phyloP scores from a whole-genome alignment of 2,329 filamentous ascomycete genomes.

The Fusarium heterosporum region DNA sequence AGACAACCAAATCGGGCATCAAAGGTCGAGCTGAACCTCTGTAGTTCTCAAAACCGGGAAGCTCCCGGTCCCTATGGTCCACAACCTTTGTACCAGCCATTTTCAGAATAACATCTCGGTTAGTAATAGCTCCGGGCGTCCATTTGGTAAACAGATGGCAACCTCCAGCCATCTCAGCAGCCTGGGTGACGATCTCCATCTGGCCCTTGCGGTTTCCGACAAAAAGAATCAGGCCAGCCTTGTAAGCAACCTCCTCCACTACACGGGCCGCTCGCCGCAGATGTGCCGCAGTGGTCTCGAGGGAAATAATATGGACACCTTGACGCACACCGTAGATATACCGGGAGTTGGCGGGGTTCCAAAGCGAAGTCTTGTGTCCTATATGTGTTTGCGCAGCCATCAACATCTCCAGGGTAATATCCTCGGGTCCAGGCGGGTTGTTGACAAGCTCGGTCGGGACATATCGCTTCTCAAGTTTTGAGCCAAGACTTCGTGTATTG shows the following conservation, averaged over 20 bases:
- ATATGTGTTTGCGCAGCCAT: constrained; percentile 89
- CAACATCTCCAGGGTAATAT: constrained; percentile 90
- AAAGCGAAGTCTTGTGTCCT: constrained; percentile 89
- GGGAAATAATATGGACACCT: constrained; percentile 91
- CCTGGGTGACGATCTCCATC: constrained; percentile 81
- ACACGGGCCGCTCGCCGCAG: constrained; percentile 93
- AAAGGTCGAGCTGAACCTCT: constrained; percentile 73
- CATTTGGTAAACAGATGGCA: constrained; percentile 94
- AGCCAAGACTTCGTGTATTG: constrained; percentile 62
- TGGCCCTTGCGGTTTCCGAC: constrained; percentile 89
- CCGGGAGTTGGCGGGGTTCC: constrained; percentile 93
- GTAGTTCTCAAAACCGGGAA: constrained; percentile 73
- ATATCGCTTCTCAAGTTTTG: constrained; percentile 67
- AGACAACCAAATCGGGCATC: constrained; percentile 90
- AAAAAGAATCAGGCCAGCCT: constrained; percentile 88
- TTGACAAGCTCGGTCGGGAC: constrained; percentile 73
- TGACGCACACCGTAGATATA: constrained; percentile 94
- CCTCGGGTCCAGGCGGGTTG: constrained; percentile 79
- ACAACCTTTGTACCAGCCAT: constrained; percentile 78
- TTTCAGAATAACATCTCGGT: constrained; percentile 88
- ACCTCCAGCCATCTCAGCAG: constrained; percentile 79
- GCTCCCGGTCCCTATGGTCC: constrained; percentile 74
- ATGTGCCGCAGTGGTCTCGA: constrained; percentile 89
- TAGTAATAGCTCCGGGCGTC: constrained; percentile 92
- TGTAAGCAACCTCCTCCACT: constrained; percentile 85